Base-by-base conservation (phyloP, 2,329 filamentous ascomycete genomes). In the Pseudogymnoascus sp. region DNA sequence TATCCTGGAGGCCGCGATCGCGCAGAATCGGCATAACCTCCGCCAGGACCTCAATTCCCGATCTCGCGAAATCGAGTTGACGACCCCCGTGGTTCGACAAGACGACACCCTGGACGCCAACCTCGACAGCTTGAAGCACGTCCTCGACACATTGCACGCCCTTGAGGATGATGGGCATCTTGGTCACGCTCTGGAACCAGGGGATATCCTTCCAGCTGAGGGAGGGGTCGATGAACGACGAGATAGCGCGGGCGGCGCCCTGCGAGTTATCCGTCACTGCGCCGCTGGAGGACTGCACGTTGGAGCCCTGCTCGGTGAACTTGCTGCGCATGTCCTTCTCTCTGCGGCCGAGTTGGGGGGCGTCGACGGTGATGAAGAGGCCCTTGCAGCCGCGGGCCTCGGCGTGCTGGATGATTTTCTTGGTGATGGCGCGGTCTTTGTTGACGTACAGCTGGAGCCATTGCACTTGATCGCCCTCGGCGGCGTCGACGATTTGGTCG, bases 321-420 rank as follows among this genome's bases (percentile, higher is more conserved):
- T 97, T 97, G 68, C 84, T 85, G 40, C 95, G 90, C 95, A 97
- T 97, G 75, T 97, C 95, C 80, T 97, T 99, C 77, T 99, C 95
- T 69, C 95, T 84, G 40, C 95, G 87, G 45, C 95, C 95, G 21
- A 99, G 86, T 76, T 97, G 93, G 5, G 95, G 95, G 62, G 95
- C 95, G 75, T 99, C 95, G 63, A 99, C 95, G 2, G 95, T 99
- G 78, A 99, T 97, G 81, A 99, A 99, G 16, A 99, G 86, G 8
- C 89, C 95, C 77, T 91, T 95, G 82, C 95, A 97, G 29, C 95
- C 95, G 64, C 95, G 88, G 72, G 80, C 80, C 78, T 99, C 95
- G 66, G 95, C 95, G 76, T 97, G 91, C 77, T 93, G 76, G 60
- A 99, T 89, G 69, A 99, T 97, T 67, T 85, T 85, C 77, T 90